Base-by-base conservation (phyloP, 2,329 filamentous ascomycete species). In the Ascochyta viciae-villosae region DNA sequence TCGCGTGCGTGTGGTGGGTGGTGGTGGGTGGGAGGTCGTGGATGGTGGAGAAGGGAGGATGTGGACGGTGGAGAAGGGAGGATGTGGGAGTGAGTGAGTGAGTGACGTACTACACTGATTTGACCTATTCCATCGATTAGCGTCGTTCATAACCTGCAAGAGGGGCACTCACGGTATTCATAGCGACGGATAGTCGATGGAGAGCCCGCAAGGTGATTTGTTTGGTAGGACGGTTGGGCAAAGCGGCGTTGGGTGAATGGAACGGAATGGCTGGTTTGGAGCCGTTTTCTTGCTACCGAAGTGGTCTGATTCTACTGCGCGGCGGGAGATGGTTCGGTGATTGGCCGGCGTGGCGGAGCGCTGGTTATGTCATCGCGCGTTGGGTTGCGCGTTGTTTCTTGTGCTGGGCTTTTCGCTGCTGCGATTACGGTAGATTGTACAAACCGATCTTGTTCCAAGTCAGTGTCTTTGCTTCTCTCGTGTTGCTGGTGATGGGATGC, bases 41-140 rank as follows among this genome's bases (percentile, higher is more conserved):
- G 16, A 16, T 23, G 26, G 45, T 13, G 33, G 48, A 27, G 24
- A 9, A 8, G 4, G 12, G n/a, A n/a, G n/a, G n/a, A n/a, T n/a
- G 16, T 16, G 16, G 16, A 16, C 19, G 26, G 45, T 13, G 33
- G 48, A 27, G 24, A 9, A 8, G 4, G 12, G n/a, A n/a, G n/a
- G n/a, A n/a, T n/a, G n/a, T n/a, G n/a, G n/a, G n/a, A n/a, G n/a
- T n/a, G n/a, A n/a, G n/a, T 7, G 4, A 10, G 29, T 26, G 6
- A 8, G 24, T 71, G 71, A 74, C 80, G 77, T 79, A 85, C 83
- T 83, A 85, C 63, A 84, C 85, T 61, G 83, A 86, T 78, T 79
- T 78, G 57, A 85, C 78, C 82, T 85, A 67, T n/a, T n/a, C 33
- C 55, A 53, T 74, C 62, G 70, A 63, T n/a, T 47, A 19, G 31